A percentile compares a stretch with the other conserved stretches of the same genome.
Evolutionary conservation across 805 yeast species (phyloP).

Genomic region (Lipomyces chichibuensis): DNA sequence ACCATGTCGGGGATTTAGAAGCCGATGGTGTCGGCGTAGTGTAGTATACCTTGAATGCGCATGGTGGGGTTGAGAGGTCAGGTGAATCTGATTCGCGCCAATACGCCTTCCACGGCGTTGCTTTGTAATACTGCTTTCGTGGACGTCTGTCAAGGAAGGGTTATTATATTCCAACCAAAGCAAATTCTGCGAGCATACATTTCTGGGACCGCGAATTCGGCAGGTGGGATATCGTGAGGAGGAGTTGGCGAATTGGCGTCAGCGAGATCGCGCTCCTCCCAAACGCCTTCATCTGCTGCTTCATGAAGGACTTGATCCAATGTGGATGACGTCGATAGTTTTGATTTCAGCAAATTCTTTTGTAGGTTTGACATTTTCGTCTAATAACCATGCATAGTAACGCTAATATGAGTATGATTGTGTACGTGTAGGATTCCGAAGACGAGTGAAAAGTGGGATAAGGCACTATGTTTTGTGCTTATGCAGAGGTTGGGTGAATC

Average conservation of each 20-base stretch:
- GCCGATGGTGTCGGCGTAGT: constrained; percentile 14
- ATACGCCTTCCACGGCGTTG: constrained; percentile 13
- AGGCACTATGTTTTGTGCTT: neutral
- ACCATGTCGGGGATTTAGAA: constrained; percentile 53
- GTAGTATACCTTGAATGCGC: constrained; percentile 18
- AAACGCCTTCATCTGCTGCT: neutral
- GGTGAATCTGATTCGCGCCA: neutral
- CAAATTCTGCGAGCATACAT: neutral
- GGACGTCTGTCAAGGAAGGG: constrained; percentile 1
- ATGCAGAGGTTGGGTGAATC: neutral
- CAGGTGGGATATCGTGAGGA: neutral
- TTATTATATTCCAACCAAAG: neutral
- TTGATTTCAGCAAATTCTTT: constrained; percentile 10
- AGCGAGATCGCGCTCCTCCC: neutral
- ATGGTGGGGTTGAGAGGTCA: constrained; percentile 1
- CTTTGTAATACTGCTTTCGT: constrained; percentile 4
- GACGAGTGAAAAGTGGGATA: neutral
- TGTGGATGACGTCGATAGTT: neutral
- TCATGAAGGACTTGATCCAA: neutral
- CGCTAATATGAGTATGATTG: neutral
- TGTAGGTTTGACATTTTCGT: constrained; percentile 11
- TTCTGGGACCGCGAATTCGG: neutral
- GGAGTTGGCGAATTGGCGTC: neutral
- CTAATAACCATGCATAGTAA: neutral
- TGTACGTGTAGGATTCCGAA: neutral